Conservation (phyloP, 495 filamentous ascomycete species). For the Wilcoxina mikolae region DNA sequence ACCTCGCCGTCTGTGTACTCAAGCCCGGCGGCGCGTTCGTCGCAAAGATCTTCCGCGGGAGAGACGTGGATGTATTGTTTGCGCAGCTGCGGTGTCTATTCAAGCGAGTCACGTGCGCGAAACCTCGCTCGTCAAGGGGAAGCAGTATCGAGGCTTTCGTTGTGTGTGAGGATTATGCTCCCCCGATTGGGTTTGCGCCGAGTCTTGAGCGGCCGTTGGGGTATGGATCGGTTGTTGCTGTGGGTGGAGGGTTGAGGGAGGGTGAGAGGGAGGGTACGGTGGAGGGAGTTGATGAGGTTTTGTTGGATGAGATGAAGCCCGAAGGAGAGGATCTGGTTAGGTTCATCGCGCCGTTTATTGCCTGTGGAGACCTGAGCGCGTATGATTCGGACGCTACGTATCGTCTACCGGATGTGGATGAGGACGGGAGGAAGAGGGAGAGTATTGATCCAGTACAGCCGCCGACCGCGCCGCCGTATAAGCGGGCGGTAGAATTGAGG, state of each 20-base stretch:
- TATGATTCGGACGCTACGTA: constrained; percentile 94
- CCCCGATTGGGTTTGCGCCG: constrained; percentile 46
- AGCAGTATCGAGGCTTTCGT: constrained; percentile 95
- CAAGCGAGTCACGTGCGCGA: constrained; percentile 71
- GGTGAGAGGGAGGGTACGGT: constrained; percentile 52
- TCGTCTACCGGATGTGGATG: constrained; percentile 48
- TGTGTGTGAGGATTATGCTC: constrained; percentile 75
- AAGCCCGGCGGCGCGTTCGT: constrained; percentile 90
- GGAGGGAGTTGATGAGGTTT: constrained; percentile 80
- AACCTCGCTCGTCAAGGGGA: constrained; percentile 78
- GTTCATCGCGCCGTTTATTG: constrained; percentile 89
- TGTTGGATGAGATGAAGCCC: constrained; percentile 62
- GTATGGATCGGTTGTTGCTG: too few relatives aligned
- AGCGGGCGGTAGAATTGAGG: constrained; percentile 71
- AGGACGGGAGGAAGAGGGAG: constrained; percentile 42
- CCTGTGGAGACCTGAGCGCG: constrained; percentile 86
- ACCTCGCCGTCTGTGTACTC: constrained; percentile 79
- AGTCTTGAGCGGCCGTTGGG: constrained; percentile 53
- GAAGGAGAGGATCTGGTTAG: constrained; percentile 45
- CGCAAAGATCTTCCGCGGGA: constrained; percentile 89
- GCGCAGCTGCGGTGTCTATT: constrained; percentile 87
- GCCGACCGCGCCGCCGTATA: constrained; percentile 89
- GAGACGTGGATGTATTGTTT: constrained; percentile 83
- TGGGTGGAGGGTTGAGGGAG: constrained; percentile 40
- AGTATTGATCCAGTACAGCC: constrained; percentile 89